Evolutionary conservation across 495 filamentous ascomycete genomes (phyloP), one percentile per base, ranked within the genome.

Genomic region (Penicillium ucsense): DNA sequence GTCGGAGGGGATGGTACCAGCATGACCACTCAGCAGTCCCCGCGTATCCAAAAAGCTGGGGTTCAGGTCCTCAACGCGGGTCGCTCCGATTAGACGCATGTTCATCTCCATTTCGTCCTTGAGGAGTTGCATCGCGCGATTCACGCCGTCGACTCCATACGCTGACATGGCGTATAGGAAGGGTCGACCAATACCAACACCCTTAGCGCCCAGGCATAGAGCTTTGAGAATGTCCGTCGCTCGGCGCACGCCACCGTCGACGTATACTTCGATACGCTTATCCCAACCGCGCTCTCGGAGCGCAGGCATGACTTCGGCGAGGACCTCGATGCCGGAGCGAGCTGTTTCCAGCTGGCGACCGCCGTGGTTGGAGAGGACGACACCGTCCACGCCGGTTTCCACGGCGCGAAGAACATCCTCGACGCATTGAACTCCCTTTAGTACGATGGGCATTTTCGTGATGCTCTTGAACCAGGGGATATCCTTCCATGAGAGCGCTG

Each of bases 91-190:
- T 52, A 98, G 71, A 6, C 94, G 79, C 92, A 98, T 97, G 56
- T 87, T 87, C 91, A 97, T 95, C 74, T 91, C 90, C 83, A 98
- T 89, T 77, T 98, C 92, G 61, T 97, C 92, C 73, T 88, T 94
- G 49, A 98, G 78, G 53, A 98, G 72, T 69, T 91, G 86, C 83
- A 96, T 95, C 20, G 91, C 92, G 10, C 88, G 77, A 53, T 92
- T 83, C 29, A 96, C 91, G 49, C 92, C 92, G 3, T 82, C 74
- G 45, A 88, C 69, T 0, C 92, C 92, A 63, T 98, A 98, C 8
- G 90, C 78, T 38, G 81, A 86, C 92, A 98, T 98, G 47, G 92
- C 92, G 62, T 84, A 98, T 56, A 98, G 63, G 77, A 98, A 96
- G 3, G 92, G 92, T 7, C 92, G 73, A 1, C 92, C 92, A 56